Evolutionary conservation across 441 rosid species (phyloP).

Genomic region (Gossypium aridum): DNA sequence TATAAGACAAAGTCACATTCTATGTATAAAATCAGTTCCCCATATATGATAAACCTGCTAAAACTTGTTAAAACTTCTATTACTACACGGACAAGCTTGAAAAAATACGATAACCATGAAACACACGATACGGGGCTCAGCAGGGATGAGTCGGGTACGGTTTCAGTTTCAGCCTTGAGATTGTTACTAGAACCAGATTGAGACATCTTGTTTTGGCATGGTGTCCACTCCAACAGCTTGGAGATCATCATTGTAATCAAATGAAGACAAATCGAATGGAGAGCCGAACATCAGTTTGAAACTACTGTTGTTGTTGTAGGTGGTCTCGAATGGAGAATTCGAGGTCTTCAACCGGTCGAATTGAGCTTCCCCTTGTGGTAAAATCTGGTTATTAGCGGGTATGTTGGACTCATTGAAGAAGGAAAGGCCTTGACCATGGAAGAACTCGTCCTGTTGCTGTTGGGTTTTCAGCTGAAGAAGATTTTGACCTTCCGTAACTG

Average conservation of each 20-base stretch:
- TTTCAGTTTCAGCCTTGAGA: neutral
- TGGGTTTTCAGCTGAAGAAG: constrained; percentile 37
- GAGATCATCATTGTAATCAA: constrained; percentile 54
- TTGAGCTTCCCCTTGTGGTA: constrained; percentile 31
- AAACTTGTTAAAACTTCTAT: neutral
- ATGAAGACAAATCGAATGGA: constrained; percentile 48
- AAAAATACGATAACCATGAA: neutral
- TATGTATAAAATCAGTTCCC: constrained; percentile 19
- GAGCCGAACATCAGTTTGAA: constrained; percentile 42
- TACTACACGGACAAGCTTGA: neutral
- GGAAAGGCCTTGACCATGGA: constrained; percentile 33
- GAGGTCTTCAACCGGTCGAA: constrained; percentile 35
- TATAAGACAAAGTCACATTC: constrained; percentile 29
- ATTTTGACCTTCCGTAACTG: constrained; percentile 31
- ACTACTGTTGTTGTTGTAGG: constrained; percentile 12
- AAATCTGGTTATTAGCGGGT: constrained; percentile 33
- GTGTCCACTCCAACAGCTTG: constrained; percentile 38
- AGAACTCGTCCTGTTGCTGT: constrained; percentile 42
- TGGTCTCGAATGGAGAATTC: constrained; percentile 36
- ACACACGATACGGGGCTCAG: neutral
- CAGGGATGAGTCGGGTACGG: neutral
- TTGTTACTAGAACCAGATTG: constrained; percentile 51
- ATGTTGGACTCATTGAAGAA: constrained; percentile 44
- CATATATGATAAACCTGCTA: neutral
- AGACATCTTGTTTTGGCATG: constrained; percentile 47